These are phyloP conservation scores for Phialemonium atrogriseum DNA, from an alignment of 2,329 filamentous ascomycete genomes.

Conservation along the genomic window DNA sequence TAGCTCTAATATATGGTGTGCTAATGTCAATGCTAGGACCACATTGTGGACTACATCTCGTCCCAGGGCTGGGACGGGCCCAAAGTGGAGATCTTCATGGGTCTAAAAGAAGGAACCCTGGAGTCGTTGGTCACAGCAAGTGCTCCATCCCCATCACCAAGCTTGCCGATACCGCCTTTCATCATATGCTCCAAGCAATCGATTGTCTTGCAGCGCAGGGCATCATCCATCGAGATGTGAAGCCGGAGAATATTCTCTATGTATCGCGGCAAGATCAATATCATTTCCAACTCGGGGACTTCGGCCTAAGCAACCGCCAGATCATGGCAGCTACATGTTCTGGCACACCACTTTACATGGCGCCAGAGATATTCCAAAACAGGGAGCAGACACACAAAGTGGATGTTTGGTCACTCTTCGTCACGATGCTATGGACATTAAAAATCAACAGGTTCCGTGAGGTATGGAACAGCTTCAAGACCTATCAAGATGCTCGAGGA, in stretches of 20 bases:
- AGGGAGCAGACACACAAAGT: constrained; percentile 15
- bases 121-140: constrained; percentile 11
- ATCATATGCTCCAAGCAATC: constrained; percentile 16
- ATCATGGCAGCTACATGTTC: constrained; percentile 12
- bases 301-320: constrained; percentile 15
- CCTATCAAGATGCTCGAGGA: too few relatives aligned
- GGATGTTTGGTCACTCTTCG: constrained; percentile 24
- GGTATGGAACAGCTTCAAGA: too few relatives aligned
- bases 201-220: constrained; percentile 11
- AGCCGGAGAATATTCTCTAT: constrained; percentile 17
- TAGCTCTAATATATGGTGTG: too few relatives aligned
- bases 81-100: constrained; percentile 17
- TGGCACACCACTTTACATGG: constrained; percentile 20
- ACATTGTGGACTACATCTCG: constrained; percentile 13
- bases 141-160: neutral
- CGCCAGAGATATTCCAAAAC: constrained; percentile 15
- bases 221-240: constrained; percentile 17
- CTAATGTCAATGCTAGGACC: constrained; percentile 12
- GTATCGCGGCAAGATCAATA: constrained; percentile 9
- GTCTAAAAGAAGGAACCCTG: constrained; percentile 13
- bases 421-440: constrained; percentile 18
- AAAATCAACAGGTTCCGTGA: constrained; percentile 13
- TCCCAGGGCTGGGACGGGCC: constrained; percentile 8
- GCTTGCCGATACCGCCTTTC: constrained; percentile 12
- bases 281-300: constrained; percentile 15